Evolutionary conservation across 2,329 filamentous ascomycete species (phyloP).

Genomic region (Talaromyces atroroseus): DNA sequence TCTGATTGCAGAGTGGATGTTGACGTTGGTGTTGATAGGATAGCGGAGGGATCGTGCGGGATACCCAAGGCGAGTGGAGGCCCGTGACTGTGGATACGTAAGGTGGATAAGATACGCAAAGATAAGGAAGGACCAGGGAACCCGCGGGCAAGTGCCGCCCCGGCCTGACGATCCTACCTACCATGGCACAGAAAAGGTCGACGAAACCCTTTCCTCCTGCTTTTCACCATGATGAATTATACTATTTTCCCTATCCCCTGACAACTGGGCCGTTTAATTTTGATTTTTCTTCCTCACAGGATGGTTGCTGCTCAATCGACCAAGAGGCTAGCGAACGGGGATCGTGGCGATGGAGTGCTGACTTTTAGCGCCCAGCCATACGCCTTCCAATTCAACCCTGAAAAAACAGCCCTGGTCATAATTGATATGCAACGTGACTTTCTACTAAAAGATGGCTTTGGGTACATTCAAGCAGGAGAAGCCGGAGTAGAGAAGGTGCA

Average conservation of each 20-base stretch:
- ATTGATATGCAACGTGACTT: conserved; percentile 52
- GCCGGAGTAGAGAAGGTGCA: conserved; percentile 19
- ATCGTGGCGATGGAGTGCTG: background rate
- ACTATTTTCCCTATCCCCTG: too few species aligned
- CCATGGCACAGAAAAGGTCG: too few species aligned
- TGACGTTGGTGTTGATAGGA: too few species aligned
- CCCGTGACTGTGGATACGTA: too few species aligned
- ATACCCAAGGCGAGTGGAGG: background rate
- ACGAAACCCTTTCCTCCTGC: too few species aligned
- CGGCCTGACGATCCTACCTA: too few species aligned
- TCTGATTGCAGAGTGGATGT: too few species aligned
- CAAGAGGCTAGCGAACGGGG: conserved; percentile 1
- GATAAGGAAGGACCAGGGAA: background rate
- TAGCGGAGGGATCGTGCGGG: too few species aligned
- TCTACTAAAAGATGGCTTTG: conserved; percentile 47
- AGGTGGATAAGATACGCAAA: too few species aligned
- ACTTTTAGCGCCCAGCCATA: conserved; percentile 36
- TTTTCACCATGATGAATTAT: too few species aligned
- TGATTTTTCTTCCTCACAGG: background rate
- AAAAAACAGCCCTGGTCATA: conserved; percentile 45
- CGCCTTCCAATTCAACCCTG: conserved; percentile 42
- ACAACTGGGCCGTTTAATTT: too few species aligned
- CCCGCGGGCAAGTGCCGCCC: background rate
- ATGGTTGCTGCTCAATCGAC: conserved; percentile 7
- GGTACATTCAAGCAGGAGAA: conserved; percentile 47